These are phyloP conservation scores for Pisolithus sp. DNA, from an alignment of 768 basidiomycete genomes.

Conservation along the genomic window DNA sequence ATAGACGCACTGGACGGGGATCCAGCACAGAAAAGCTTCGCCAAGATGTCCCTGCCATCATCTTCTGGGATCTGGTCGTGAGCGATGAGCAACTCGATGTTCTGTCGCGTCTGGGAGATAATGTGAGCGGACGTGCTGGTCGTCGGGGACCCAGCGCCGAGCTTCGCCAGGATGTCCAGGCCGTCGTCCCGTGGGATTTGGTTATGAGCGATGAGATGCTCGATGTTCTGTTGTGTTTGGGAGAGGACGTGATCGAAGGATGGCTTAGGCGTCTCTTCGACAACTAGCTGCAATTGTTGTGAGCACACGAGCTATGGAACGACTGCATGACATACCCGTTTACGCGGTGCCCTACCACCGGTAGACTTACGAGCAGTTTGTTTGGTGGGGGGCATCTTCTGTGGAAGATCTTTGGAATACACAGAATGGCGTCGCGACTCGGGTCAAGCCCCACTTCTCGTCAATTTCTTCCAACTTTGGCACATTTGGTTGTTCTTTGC, in stretches of 20 bases:
- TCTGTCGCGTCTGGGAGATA: conserved; percentile 40
- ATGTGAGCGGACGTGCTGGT: conserved; percentile 28
- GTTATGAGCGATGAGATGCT: conserved; percentile 38
- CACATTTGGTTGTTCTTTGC: too few relatives aligned
- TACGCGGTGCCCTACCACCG: too few relatives aligned
- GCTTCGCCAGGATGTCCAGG: conserved; percentile 32
- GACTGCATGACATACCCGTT: too few relatives aligned
- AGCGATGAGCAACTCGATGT: conserved; percentile 39
- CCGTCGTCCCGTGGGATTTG: conserved; percentile 37
- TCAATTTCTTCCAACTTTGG: too few relatives aligned
- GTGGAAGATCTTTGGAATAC: too few relatives aligned
- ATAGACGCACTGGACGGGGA: conserved; percentile 7
- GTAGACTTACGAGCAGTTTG: too few relatives aligned
- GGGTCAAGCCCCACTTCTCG: too few relatives aligned
- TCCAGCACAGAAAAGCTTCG: conserved; percentile 29
- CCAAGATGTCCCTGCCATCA: conserved; percentile 35
- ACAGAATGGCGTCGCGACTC: too few relatives aligned
- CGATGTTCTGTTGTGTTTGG: conserved; percentile 42
- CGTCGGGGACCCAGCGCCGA: conserved; percentile 18
- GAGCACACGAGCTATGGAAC: too few relatives aligned
- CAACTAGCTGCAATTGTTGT: too few relatives aligned
- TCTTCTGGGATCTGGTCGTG: conserved; percentile 36
- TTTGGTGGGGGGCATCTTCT: too few relatives aligned
- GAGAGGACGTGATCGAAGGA: conserved; percentile 34
- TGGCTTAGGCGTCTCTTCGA: conserved; percentile 17